These are phyloP conservation scores for Naematelia aurantialba DNA, from an alignment of 768 basidiomycete species.

Conservation along the genomic window DNA sequence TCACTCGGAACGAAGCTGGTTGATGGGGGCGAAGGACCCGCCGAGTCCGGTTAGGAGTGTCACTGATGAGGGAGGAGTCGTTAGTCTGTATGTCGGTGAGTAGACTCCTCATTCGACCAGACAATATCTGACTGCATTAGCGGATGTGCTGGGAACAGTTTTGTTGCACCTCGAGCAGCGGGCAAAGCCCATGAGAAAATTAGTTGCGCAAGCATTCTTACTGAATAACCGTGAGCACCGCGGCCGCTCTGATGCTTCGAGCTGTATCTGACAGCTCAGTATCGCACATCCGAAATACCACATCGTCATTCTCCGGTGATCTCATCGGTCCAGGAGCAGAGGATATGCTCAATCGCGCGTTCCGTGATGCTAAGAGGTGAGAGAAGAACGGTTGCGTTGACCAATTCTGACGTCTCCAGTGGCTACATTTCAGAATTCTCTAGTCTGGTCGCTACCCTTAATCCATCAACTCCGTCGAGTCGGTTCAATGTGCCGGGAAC, in stretches of 20 bases:
- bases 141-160: slow-evolving; percentile 44
- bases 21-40: slow-evolving; percentile 45
- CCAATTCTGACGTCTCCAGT: too few relatives aligned
- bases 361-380: slow-evolving; percentile 42
- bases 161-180: slow-evolving; percentile 29
- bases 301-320: slow-evolving; percentile 37
- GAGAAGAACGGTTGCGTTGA: too few relatives aligned
- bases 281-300: slow-evolving; percentile 47
- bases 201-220: slow-evolving; percentile 38
- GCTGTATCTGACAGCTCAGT: slow-evolving; percentile 21
- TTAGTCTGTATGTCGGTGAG: slow-evolving; percentile 45
- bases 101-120: background rate
- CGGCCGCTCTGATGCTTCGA: background rate
- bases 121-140: slow-evolving; percentile 4
- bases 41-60: slow-evolving; percentile 30
- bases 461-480: slow-evolving; percentile 19
- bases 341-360: slow-evolving; percentile 45
- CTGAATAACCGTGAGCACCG: slow-evolving; percentile 44
- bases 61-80: slow-evolving; percentile 39
- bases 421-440: slow-evolving; percentile 36
- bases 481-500: slow-evolving; percentile 27
- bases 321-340: slow-evolving; percentile 46
- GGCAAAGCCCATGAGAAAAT: slow-evolving; percentile 31
- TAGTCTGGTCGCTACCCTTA: slow-evolving; percentile 20
- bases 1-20: slow-evolving; percentile 48